These are phyloP conservation scores for Candida xiaguanensis DNA, from an alignment of 805 yeast species.

Conservation along the genomic window DNA sequence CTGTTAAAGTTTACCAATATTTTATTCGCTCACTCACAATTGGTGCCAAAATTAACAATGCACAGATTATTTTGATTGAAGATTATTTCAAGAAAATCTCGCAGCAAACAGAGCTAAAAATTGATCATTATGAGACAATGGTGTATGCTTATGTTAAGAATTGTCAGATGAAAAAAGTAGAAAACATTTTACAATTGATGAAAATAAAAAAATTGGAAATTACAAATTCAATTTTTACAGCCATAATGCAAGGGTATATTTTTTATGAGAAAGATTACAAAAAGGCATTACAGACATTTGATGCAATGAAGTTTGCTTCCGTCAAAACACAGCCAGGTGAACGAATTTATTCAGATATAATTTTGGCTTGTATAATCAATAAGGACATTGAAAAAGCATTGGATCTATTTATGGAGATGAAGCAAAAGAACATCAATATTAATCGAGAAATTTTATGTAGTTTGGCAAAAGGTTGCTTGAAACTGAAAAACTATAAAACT, in stretches of 20 bases:
- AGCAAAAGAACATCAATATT: conserved; percentile 18
- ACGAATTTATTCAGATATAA: conserved; percentile 66
- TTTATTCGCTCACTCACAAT: conserved; percentile 34
- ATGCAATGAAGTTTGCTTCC: conserved; percentile 79
- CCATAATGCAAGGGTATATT: conserved; percentile 59
- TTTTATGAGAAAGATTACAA: conserved; percentile 44
- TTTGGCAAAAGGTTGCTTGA: conserved; percentile 65
- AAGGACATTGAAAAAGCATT: conserved; percentile 70
- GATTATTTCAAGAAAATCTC: conserved; percentile 24
- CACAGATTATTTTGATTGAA: conserved; percentile 28
- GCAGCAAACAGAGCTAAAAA: conserved; percentile 20
- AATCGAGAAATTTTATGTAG: conserved; percentile 44
- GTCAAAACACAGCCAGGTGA: conserved; percentile 62
- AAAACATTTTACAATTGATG: conserved; percentile 36
- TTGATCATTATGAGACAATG: conserved; percentile 42
- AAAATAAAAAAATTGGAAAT: conserved; percentile 36
- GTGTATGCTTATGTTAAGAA: conserved; percentile 44
- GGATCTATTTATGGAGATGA: conserved; percentile 73
- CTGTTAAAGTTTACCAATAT: conserved; percentile 32
- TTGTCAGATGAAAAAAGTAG: conserved; percentile 34
- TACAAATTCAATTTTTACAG: conserved; percentile 46
- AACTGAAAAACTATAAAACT: conserved; percentile 40
- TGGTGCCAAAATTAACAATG: conserved; percentile 18
- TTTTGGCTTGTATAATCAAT: conserved; percentile 59
- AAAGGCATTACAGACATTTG: conserved; percentile 72